These are phyloP conservation scores for Jackrogersella minutella DNA, from an alignment of 495 filamentous ascomycete genomes.

Conservation along the genomic window DNA sequence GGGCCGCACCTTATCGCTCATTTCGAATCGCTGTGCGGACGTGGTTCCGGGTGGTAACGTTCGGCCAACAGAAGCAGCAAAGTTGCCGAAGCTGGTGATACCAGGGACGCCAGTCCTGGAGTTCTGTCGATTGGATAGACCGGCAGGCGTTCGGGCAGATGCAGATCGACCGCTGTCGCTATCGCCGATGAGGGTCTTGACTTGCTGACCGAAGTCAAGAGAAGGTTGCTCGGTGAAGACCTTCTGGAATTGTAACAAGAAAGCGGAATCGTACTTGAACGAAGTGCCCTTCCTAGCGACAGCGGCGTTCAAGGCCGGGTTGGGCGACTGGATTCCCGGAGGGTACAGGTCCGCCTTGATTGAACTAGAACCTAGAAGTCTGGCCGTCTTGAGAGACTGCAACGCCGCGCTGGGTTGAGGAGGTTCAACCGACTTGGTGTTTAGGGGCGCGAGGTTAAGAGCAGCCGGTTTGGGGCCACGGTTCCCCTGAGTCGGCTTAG, in stretches of 20 bases:
- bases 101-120: conserved; percentile 56
- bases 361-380: conserved; percentile 68
- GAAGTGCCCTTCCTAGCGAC: conserved; percentile 75
- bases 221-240: conserved; percentile 97
- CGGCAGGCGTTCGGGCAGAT: conserved; percentile 73
- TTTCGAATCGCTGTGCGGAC: conserved; percentile 68
- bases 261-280: conserved; percentile 94
- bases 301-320: conserved; percentile 82
- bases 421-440: conserved; percentile 82
- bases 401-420: conserved; percentile 90
- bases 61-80: conserved; percentile 57
- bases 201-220: conserved; percentile 82
- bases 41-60: conserved; percentile 74
- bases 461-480: conserved; percentile 76
- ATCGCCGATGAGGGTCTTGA: conserved; percentile 85
- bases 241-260: conserved; percentile 95
- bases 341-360: conserved; percentile 78
- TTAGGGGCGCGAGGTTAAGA: conserved; percentile 79
- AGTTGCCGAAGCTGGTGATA: conserved; percentile 70
- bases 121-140: conserved; percentile 57
- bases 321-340: conserved; percentile 80
- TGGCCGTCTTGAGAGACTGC: conserved; percentile 86
- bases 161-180: conserved; percentile 72
- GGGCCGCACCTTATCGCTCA: conserved; percentile 54
- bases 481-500: conserved; percentile 61